Evolutionary conservation across 176 grass and related monocot species (phyloP), one percentile per base, ranked within the genome.

Genomic region (Cenchrus americanus): DNA sequence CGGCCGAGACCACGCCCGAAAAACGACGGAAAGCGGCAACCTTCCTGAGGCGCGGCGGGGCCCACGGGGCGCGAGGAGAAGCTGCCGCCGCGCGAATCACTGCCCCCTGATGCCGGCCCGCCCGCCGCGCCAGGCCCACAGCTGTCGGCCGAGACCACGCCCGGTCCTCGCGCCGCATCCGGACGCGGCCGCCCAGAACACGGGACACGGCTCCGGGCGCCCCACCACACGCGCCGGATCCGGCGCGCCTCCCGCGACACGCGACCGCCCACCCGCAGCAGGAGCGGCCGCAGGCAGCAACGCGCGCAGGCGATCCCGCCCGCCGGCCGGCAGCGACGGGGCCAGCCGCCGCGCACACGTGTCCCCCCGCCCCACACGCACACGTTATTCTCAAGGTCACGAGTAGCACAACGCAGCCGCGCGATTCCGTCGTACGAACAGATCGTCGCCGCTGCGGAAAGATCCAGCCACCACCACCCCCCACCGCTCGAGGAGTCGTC

Each of bases 31-130:
- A 86, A 83, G 68, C 74, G 52, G 80, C 66, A 79, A 74, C 2
- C 61, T 34, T 75, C 66, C 49, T 66, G 58, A 71, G 66, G 41
- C 65, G 57, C 41, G 57, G 83, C n/a, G 57, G 88, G 73, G 9
- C 84, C 88, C 83, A 66, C 73, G 18, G 18, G 34, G 34, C 3
- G 30, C 44, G 82, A 74, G 66, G 84, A 83, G 80, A 70, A 80
- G 80, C 80, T 55, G 80, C 89, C 75, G 84, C 84, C 84, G 80
- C 89, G 89, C 61, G 80, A 84, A 87, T 87, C 80, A 80, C 84
- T 90, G 89, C 89, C 75, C 50, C 84, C 89, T 57, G 75, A 90
- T 87, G 75, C 84, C 84, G 75, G 80, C 84, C 84, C 44, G 74
- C 37, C 32, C 84, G 67, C 66, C 62, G 62, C 22, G 48, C 14